Evolutionary conservation across 2,329 filamentous ascomycete genomes (phyloP).

Genomic region (Nothophoma quercina): DNA sequence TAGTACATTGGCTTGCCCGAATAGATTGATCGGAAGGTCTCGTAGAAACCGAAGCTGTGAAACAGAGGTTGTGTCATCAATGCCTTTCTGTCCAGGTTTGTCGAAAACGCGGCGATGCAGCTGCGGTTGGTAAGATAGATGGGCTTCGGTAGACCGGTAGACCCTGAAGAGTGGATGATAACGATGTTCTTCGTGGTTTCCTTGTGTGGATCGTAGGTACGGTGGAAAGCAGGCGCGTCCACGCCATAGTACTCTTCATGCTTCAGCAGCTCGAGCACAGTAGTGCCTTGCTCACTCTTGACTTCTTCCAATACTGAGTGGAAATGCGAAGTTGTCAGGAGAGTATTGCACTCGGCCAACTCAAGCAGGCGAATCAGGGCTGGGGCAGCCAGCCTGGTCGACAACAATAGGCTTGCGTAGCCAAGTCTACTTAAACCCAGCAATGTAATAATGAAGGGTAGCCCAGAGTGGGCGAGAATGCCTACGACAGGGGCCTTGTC

Average conservation of each 20-base stretch:
- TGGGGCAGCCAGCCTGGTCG: constrained; percentile 60
- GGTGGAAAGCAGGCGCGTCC: constrained; percentile 23
- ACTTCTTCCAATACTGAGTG: constrained; percentile 36
- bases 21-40: constrained; percentile 33
- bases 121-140: constrained; percentile 65
- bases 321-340: constrained; percentile 31
- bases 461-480: constrained; percentile 61
- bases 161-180: constrained; percentile 61
- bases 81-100: constrained; percentile 28
- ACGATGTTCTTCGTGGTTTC: constrained; percentile 49
- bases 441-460: constrained; percentile 63
- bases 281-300: constrained; percentile 33
- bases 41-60: constrained; percentile 36
- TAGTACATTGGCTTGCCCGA: constrained; percentile 36
- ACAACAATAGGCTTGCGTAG: constrained; percentile 63
- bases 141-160: constrained; percentile 69
- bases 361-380: constrained; percentile 58
- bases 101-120: constrained; percentile 30
- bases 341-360: constrained; percentile 28
- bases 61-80: constrained; percentile 36
- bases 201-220: constrained; percentile 28
- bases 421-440: constrained; percentile 64
- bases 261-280: constrained; percentile 33
- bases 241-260: constrained; percentile 30
- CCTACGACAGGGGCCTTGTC: constrained; percentile 49